Percentiles rank a stretch among this genome's conserved stretches.
Evolutionary conservation across 2,329 filamentous ascomycete genomes (phyloP).

Genomic region (Ophiostoma sp.): DNA sequence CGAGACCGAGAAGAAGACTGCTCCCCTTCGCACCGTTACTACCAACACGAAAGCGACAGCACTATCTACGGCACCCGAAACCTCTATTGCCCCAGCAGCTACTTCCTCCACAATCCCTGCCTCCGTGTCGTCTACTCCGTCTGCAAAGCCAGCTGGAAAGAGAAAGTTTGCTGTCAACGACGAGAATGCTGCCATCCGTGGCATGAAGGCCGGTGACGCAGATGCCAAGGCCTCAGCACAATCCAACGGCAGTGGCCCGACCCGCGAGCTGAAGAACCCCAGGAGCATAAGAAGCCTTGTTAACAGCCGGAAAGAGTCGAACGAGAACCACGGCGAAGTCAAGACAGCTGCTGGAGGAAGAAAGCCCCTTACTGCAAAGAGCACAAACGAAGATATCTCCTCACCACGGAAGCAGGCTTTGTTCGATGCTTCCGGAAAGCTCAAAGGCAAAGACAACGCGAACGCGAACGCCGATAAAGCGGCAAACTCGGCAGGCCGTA

Average conservation of each 20-base stretch:
- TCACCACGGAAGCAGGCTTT: constrained; percentile 56
- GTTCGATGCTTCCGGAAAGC: constrained; percentile 31
- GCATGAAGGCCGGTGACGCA: constrained; percentile 35
- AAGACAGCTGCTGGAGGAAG: constrained; percentile 39
- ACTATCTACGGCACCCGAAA: background rate
- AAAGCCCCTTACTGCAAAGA: constrained; percentile 58
- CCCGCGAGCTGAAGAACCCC: constrained; percentile 37
- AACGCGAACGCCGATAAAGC: constrained; percentile 25
- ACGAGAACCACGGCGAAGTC: constrained; percentile 33
- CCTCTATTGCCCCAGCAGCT: background rate
- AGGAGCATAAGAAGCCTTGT: constrained; percentile 51
- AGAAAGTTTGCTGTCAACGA: constrained; percentile 59
- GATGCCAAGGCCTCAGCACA: constrained; percentile 33
- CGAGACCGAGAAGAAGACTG: constrained; percentile 3
- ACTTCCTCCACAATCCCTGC: background rate
- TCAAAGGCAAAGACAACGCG: constrained; percentile 21
- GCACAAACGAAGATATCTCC: constrained; percentile 58
- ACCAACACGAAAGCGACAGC: background rate
- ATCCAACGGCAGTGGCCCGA: constrained; percentile 23
- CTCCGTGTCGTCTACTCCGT: background rate
- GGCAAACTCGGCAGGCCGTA: constrained; percentile 13
- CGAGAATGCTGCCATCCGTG: constrained; percentile 46
- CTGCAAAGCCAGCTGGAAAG: constrained; percentile 54
- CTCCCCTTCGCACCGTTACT: background rate
- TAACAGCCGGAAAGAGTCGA: constrained; percentile 42